Conservation (phyloP, 768 basidiomycete species). For the Chalciporus chontae region DNA sequence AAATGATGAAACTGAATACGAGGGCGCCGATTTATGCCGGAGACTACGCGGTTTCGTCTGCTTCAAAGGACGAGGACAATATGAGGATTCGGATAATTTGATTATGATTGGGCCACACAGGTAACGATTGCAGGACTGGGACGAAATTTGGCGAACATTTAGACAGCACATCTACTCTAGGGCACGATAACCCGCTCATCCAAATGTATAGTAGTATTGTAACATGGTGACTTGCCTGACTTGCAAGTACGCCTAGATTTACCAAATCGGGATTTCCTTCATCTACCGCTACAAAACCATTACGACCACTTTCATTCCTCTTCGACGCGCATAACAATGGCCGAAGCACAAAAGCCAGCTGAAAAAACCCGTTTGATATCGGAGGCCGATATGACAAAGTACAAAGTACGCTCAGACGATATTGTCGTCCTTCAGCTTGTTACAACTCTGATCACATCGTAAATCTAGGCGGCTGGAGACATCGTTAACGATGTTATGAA, state of each 20-base stretch:
- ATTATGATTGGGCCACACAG: constrained; percentile 5
- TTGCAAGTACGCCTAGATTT: constrained; percentile 5
- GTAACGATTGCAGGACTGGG: background rate
- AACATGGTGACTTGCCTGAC: background rate
- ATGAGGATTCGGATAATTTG: constrained; percentile 9
- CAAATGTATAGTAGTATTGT: constrained; percentile 26
- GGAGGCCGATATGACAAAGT: constrained; percentile 81
- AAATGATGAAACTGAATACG: constrained; percentile 12
- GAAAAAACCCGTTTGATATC: constrained; percentile 55
- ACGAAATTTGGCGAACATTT: constrained; percentile 13
- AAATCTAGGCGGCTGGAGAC: constrained; percentile 76
- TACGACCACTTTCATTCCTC: constrained; percentile 6
- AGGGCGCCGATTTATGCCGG: constrained; percentile 33
- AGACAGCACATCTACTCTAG: constrained; percentile 17
- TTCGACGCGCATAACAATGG: constrained; percentile 40
- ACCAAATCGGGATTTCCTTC: constrained; percentile 24
- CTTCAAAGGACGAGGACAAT: constrained; percentile 34
- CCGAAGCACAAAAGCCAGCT: constrained; percentile 38
- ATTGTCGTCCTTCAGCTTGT: constrained; percentile 10
- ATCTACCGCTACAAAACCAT: constrained; percentile 1
- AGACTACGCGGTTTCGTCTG: constrained; percentile 54
- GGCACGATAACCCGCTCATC: constrained; percentile 23
- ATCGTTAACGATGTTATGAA: constrained; percentile 83
- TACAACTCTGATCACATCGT: constrained; percentile 7
- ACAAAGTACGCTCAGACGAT: constrained; percentile 55